A percentile compares a stretch with the other conserved stretches of the same genome.
These are phyloP conservation scores for Yamadazyma siamensis DNA, from an alignment of 1,139 yeast genomes.

Conservation along the genomic window DNA sequence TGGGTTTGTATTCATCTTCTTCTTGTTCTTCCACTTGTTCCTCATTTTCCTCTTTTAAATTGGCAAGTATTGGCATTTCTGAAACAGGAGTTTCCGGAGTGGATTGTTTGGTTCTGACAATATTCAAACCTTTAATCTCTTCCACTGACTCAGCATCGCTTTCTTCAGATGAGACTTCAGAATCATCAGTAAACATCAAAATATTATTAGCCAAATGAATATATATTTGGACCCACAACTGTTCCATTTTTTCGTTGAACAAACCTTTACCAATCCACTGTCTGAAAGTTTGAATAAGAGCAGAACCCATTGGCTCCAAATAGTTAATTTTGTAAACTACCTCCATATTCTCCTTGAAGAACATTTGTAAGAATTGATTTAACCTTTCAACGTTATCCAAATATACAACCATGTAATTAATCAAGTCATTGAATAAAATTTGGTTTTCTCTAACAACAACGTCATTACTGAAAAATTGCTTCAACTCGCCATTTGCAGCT, in stretches of 20 bases:
- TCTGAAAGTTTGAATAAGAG: constrained; percentile 38
- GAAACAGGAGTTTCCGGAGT: constrained; percentile 11
- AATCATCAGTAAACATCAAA: constrained; percentile 22
- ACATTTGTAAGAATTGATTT: constrained; percentile 33
- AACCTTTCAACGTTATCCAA: constrained; percentile 27
- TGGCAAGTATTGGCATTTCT: constrained; percentile 14
- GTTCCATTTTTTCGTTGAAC: constrained; percentile 33
- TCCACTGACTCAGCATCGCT: constrained; percentile 13
- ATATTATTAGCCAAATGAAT: constrained; percentile 38
- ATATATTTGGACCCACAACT: constrained; percentile 40
- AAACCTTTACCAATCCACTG: constrained; percentile 32
- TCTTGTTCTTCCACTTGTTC: constrained; percentile 14
- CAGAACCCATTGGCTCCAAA: constrained; percentile 44
- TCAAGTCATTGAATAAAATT: constrained; percentile 33
- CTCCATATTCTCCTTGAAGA: constrained; percentile 30
- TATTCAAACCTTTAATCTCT: constrained; percentile 17
- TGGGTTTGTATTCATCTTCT: constrained; percentile 11
- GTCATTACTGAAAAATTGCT: constrained; percentile 22
- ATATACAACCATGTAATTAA: constrained; percentile 31
- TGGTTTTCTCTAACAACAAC: constrained; percentile 29
- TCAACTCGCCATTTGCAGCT: constrained; percentile 26
- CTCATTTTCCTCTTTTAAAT: no score
- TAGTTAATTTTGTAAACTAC: constrained; percentile 28
- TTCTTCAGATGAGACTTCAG: constrained; percentile 10
- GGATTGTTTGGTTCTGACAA: constrained; percentile 9